These are phyloP conservation scores for Earliella scabrosa DNA, from an alignment of 1,284 basidiomycete species.

Conservation along the genomic window DNA sequence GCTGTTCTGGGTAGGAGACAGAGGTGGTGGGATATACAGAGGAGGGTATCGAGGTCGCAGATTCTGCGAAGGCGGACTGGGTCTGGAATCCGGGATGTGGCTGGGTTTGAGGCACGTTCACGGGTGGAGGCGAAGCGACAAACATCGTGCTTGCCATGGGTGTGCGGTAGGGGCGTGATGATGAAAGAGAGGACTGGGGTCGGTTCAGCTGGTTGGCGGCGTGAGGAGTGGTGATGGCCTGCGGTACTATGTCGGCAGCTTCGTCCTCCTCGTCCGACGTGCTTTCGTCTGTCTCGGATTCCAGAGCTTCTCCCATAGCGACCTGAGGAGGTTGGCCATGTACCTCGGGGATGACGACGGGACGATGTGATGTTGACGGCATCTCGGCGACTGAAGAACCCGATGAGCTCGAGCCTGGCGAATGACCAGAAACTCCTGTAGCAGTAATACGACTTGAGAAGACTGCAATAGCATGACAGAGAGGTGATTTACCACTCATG, in stretches of 20 bases:
- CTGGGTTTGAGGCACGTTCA: constrained; percentile 52
- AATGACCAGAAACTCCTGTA: constrained; percentile 50
- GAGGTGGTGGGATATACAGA: constrained; percentile 39
- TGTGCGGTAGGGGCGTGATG: constrained; percentile 76
- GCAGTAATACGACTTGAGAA: constrained; percentile 3
- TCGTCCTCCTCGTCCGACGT: constrained; percentile 49
- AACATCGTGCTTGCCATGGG: constrained; percentile 66
- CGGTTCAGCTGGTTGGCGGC: constrained; percentile 49
- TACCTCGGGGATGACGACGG: constrained; percentile 21
- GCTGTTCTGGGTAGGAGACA: constrained; percentile 39
- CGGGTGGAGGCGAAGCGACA: constrained; percentile 56
- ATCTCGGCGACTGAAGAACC: constrained; percentile 56
- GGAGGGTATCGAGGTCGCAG: constrained; percentile 44
- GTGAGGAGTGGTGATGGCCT: constrained; percentile 37
- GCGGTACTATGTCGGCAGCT: constrained; percentile 43
- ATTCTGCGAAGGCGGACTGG: constrained; percentile 70
- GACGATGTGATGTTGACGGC: constrained; percentile 32
- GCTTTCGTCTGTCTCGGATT: constrained; percentile 36
- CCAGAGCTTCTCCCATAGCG: constrained; percentile 8
- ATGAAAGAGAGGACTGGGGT: constrained; percentile 74
- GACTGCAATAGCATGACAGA: neutral
- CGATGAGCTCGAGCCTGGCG: constrained; percentile 62
- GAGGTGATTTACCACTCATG: constrained; percentile 61
- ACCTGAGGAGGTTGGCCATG: constrained; percentile 25
- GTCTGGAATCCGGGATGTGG: constrained; percentile 75